Conservation (phyloP, 2,329 filamentous ascomycete species). For the Mycogone perniciosa region DNA sequence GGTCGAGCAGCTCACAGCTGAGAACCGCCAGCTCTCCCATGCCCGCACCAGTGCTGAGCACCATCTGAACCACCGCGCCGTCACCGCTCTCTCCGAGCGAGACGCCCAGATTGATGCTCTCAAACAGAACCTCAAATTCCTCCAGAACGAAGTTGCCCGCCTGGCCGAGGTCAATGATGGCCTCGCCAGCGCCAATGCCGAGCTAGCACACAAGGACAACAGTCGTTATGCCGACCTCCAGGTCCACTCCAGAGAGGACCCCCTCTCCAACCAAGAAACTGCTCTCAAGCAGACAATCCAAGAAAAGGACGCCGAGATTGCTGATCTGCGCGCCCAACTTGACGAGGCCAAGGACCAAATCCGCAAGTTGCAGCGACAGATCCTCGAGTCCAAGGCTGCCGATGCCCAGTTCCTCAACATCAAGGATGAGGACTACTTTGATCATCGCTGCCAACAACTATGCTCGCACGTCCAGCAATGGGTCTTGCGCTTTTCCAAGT, state of each 20-base stretch:
- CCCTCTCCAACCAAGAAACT: slow-evolving; percentile 53
- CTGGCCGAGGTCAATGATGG: slow-evolving; percentile 78
- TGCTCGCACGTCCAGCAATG: slow-evolving; percentile 96
- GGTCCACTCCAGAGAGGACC: slow-evolving; percentile 56
- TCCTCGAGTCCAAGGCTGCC: slow-evolving; percentile 51
- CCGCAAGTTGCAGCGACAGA: slow-evolving; percentile 44
- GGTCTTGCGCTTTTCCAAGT: slow-evolving; percentile 96
- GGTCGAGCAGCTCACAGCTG: slow-evolving; percentile 76
- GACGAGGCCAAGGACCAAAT: slow-evolving; percentile 62
- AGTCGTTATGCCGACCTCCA: slow-evolving; percentile 63
- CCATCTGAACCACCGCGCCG: slow-evolving; percentile 56
- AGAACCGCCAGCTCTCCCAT: slow-evolving; percentile 75
- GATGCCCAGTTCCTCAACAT: slow-evolving; percentile 70
- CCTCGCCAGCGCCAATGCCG: slow-evolving; percentile 68
- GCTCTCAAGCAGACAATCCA: slow-evolving; percentile 60
- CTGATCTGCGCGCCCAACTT: slow-evolving; percentile 69
- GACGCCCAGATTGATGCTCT: slow-evolving; percentile 82
- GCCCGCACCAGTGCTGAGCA: slow-evolving; percentile 65
- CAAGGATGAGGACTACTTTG: slow-evolving; percentile 91
- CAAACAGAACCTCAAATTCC: slow-evolving; percentile 67
- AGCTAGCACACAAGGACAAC: slow-evolving; percentile 69
- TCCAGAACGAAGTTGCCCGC: slow-evolving; percentile 75
- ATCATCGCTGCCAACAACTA: slow-evolving; percentile 85
- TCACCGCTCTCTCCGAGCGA: slow-evolving; percentile 68
- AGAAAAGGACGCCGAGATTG: slow-evolving; percentile 79